Percentiles rank a stretch among this genome's conserved stretches.
Conservation (phyloP, 192 early-diverging fungal species). For the Coemansia sp. region DNA sequence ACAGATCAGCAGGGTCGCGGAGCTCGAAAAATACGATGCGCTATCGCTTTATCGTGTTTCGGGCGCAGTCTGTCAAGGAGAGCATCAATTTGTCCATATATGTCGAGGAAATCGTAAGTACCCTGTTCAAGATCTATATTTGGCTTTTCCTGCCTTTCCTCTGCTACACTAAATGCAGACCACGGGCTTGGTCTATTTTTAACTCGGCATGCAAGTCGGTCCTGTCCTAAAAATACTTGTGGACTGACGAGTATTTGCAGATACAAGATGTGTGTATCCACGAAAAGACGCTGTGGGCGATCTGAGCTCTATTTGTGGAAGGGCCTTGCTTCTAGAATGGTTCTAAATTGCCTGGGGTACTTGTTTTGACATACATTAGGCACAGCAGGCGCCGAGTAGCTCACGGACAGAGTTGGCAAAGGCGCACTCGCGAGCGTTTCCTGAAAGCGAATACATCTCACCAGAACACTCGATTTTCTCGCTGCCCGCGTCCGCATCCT, state of each 20-base stretch:
- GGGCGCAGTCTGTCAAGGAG: conserved; percentile 48
- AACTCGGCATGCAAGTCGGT: conserved; percentile 5
- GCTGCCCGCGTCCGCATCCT: neutral
- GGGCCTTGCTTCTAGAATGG: conserved; percentile 3
- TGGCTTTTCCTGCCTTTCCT: neutral
- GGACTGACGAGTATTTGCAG: neutral
- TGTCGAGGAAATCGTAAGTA: conserved; percentile 40
- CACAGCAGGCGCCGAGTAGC: neutral
- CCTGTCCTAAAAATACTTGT: conserved; percentile 2
- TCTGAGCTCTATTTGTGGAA: neutral
- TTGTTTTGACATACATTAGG: neutral
- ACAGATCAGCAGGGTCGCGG: neutral
- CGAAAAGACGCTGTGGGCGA: neutral
- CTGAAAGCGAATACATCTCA: conserved; percentile 6
- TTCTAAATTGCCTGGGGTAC: neutral
- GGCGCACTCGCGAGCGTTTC: neutral
- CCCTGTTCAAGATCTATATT: conserved; percentile 7
- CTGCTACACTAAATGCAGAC: conserved; percentile 1
- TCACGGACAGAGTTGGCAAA: conserved; percentile 1
- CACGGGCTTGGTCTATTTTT: conserved; percentile 4
- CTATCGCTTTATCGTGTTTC: conserved; percentile 55
- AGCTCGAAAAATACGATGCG: conserved; percentile 33
- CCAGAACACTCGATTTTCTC: conserved; percentile 12
- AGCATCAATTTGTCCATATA: conserved; percentile 48
- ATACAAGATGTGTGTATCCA: neutral